Evolutionary conservation across 2,329 filamentous ascomycete species (phyloP), one percentile per base, ranked within the genome.

Genomic region (Botrytis elliptica): DNA sequence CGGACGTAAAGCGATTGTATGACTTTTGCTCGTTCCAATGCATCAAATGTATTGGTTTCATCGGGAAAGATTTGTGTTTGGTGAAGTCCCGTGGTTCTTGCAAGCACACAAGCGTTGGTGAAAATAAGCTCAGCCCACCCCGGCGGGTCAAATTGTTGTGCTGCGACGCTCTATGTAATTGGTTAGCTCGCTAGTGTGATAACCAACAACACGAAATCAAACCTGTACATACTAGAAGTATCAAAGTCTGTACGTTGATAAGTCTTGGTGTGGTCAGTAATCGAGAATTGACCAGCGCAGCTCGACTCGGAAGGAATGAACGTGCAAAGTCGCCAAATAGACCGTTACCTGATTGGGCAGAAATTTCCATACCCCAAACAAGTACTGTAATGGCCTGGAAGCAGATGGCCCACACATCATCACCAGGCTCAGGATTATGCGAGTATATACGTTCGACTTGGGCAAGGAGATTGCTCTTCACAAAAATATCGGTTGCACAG

Each of bases 271-370:
- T 73, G 29, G 71, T 73, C 8, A 73, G 38, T 33, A 73, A 65
- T 25, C 71, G 71, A n/a, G 71, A 73, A 22, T 69, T 73, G 38
- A 73, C 71, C 49, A 73, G 49, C n/a, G 71, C 71, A 52, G 71
- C 71, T 42, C 71, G 71, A 49, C 64, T 73, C 38, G 71, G 71
- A 12, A 73, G 71, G 3, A 69, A 73, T 22, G 71, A 73, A 60
- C 64, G 63, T 25, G 71, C 71, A 29, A 73, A 73, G 55, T 73
- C 71, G 49, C 64, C 71, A 69, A 69, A 68, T 62, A 73, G 71
- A 46, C 22, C 63, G 36, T 60, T 68, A 2, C 36, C 25, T 38
- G 33, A 44, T 42, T 73, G 71, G 38, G 71, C 63, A 25, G 63
- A 73, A 38, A 69, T 73, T n/a, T 73, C 71, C 44, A 73, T 73